Conservation (phyloP, 352 stramenopile species). For the Aphanomyces invadans region DNA sequence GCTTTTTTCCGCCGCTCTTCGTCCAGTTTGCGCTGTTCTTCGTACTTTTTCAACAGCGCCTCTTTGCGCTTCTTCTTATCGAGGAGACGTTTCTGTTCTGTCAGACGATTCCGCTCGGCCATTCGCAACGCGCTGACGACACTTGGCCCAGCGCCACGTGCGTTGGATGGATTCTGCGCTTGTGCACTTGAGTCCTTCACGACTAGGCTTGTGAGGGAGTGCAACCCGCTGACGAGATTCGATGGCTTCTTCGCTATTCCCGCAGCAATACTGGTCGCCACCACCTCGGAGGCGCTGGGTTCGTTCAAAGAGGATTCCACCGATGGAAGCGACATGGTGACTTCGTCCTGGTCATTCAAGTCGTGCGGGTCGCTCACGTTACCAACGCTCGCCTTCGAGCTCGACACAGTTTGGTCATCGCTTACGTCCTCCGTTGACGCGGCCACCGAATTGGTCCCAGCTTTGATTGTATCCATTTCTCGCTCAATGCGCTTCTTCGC, state of each 20-base stretch:
- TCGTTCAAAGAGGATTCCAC: not conserved
- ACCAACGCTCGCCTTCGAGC: too few relatives aligned
- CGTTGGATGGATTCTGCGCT: slow-evolving; percentile 28
- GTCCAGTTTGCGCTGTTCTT: slow-evolving; percentile 54
- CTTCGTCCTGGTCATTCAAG: not conserved
- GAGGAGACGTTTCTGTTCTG: slow-evolving; percentile 58
- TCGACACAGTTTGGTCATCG: too few relatives aligned
- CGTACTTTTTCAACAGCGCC: slow-evolving; percentile 56
- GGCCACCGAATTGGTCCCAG: slow-evolving; percentile 38
- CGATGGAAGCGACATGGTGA: not conserved
- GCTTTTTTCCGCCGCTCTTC: slow-evolving; percentile 32
- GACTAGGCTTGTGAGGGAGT: slow-evolving; percentile 64
- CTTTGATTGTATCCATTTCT: slow-evolving; percentile 65
- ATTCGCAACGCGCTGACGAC: slow-evolving; percentile 64
- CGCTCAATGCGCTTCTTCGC: slow-evolving; percentile 70
- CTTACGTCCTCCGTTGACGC: too few relatives aligned
- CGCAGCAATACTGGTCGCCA: not conserved
- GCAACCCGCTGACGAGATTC: slow-evolving; percentile 64
- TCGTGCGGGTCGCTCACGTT: not conserved
- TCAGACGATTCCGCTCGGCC: slow-evolving; percentile 50
- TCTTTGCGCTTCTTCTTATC: slow-evolving; percentile 60
- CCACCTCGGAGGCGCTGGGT: not conserved
- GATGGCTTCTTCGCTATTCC: slow-evolving; percentile 32
- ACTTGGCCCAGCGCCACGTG: slow-evolving; percentile 33
- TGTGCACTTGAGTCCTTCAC: slow-evolving; percentile 45